These are phyloP conservation scores for Russula abietina DNA, from an alignment of 768 basidiomycete genomes.

Conservation along the genomic window DNA sequence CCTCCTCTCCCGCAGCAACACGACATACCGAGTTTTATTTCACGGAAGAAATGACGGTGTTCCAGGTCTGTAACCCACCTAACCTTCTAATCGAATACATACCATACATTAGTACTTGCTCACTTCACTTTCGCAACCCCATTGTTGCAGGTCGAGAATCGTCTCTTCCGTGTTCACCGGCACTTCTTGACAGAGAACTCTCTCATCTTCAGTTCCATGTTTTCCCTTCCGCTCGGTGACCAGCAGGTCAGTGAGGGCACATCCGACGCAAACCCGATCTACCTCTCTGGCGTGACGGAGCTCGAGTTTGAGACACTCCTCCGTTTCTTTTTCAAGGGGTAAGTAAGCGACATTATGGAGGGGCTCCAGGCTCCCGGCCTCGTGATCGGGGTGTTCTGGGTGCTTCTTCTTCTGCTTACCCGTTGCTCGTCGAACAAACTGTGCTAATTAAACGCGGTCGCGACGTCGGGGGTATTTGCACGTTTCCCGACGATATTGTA, in stretches of 20 bases:
- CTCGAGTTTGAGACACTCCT: constrained; percentile 21
- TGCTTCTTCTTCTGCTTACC: no score
- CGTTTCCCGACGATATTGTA: neutral
- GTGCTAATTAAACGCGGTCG: no score
- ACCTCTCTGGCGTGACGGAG: constrained; percentile 12
- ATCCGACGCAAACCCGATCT: constrained; percentile 15
- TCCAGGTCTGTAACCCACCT: constrained; percentile 10
- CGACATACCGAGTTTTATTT: constrained; percentile 21
- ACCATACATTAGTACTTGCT: neutral
- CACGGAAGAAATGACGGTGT: constrained; percentile 20
- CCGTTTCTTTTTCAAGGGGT: constrained; percentile 18
- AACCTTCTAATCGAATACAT: neutral
- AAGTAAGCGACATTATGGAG: neutral
- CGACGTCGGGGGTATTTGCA: no score
- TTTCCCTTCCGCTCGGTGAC: constrained; percentile 1
- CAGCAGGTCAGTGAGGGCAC: neutral
- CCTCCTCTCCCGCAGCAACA: neutral
- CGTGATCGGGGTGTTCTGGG: no score
- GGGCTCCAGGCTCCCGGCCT: no score
- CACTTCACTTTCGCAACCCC: neutral
- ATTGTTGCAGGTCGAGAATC: constrained; percentile 7
- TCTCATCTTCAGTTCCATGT: constrained; percentile 11
- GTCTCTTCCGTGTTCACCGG: constrained; percentile 22
- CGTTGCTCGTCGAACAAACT: no score
- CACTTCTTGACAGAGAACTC: constrained; percentile 20